Evolutionary conservation across 495 filamentous ascomycete species (phyloP).

Genomic region (Aspergillus saccharolyticus): DNA sequence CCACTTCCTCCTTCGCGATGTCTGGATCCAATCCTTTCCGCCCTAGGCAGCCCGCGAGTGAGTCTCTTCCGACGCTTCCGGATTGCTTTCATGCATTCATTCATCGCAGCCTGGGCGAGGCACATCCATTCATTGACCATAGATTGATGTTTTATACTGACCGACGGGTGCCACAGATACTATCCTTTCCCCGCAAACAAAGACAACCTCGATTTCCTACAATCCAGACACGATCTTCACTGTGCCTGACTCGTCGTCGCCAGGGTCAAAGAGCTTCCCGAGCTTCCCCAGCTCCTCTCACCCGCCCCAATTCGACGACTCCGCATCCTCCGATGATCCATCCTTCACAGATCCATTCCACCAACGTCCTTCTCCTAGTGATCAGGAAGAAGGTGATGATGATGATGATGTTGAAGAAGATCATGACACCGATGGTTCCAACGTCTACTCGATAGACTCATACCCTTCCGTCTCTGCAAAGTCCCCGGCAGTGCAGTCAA

Average conservation of each 20-base stretch:
- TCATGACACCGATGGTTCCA: conserved; percentile 1
- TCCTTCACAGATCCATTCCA: conserved; percentile 27
- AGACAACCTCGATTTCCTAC: not conserved
- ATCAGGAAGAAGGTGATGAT: conserved; percentile 7
- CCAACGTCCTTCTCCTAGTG: conserved; percentile 24
- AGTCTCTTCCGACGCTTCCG: conserved; percentile 24
- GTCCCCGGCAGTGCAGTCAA: conserved; percentile 9
- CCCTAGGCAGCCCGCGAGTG: conserved; percentile 38
- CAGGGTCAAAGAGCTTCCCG: conserved; percentile 15
- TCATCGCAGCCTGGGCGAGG: conserved; percentile 5
- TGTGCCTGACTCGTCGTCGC: conserved; percentile 3
- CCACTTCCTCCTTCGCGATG: conserved; percentile 39
- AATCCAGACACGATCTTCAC: not conserved
- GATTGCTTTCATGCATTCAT: not conserved
- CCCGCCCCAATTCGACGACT: conserved; percentile 22
- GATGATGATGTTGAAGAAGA: conserved; percentile 2
- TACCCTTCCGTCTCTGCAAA: not conserved
- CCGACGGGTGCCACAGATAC: not conserved
- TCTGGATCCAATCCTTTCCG: conserved; percentile 56
- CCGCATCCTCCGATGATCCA: conserved; percentile 27
- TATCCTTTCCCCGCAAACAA: not conserved
- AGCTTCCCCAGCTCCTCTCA: conserved; percentile 20
- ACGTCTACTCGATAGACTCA: not conserved
- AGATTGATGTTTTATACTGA: conserved; percentile 8
- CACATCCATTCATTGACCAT: conserved; percentile 11